A percentile compares a stretch with the other conserved stretches of the same genome.
These are phyloP conservation scores for Russula ochroleuca DNA, from an alignment of 768 basidiomycete genomes.

Conservation along the genomic window DNA sequence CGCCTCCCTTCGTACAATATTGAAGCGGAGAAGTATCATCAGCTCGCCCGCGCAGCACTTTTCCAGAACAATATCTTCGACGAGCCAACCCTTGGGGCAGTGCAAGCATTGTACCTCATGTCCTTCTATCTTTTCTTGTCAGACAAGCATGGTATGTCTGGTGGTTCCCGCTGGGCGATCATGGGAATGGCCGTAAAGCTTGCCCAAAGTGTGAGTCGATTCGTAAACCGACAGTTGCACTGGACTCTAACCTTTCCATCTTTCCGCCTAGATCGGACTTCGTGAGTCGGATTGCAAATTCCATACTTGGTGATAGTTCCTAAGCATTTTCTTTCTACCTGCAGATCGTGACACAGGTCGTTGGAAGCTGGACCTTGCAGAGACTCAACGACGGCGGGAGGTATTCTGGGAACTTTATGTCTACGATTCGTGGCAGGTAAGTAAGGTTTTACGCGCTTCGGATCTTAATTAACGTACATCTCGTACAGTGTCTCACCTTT, in stretches of 20 bases:
- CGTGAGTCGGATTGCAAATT: slow-evolving; percentile 44
- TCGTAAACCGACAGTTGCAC: slow-evolving; percentile 13
- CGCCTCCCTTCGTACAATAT: slow-evolving; percentile 48
- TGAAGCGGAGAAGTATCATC: slow-evolving; percentile 57
- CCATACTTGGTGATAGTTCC: not conserved
- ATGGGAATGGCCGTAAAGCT: slow-evolving; percentile 72
- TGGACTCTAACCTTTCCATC: slow-evolving; percentile 20
- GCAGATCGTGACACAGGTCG: slow-evolving; percentile 64
- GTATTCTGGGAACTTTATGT: slow-evolving; percentile 62
- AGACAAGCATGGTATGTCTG: slow-evolving; percentile 39
- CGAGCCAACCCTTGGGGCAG: slow-evolving; percentile 56
- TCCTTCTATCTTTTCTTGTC: slow-evolving; percentile 44
- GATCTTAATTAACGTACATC: slow-evolving; percentile 9
- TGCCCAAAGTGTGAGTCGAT: slow-evolving; percentile 53
- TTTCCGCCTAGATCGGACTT: slow-evolving; percentile 51
- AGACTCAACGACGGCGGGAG: slow-evolving; percentile 55
- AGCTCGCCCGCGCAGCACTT: slow-evolving; percentile 55
- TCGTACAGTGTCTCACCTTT: slow-evolving; percentile 57
- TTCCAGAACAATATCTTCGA: slow-evolving; percentile 61
- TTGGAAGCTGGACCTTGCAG: slow-evolving; percentile 55
- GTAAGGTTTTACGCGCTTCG: slow-evolving; percentile 13
- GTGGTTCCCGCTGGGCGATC: slow-evolving; percentile 56
- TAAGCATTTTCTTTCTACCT: slow-evolving; percentile 14
- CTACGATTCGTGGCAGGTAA: slow-evolving; percentile 67
- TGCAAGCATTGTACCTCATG: slow-evolving; percentile 63